Evolutionary conservation across 805 yeast species (phyloP), one percentile per base, ranked within the genome.

Genomic region (Suhomyces sp.): DNA sequence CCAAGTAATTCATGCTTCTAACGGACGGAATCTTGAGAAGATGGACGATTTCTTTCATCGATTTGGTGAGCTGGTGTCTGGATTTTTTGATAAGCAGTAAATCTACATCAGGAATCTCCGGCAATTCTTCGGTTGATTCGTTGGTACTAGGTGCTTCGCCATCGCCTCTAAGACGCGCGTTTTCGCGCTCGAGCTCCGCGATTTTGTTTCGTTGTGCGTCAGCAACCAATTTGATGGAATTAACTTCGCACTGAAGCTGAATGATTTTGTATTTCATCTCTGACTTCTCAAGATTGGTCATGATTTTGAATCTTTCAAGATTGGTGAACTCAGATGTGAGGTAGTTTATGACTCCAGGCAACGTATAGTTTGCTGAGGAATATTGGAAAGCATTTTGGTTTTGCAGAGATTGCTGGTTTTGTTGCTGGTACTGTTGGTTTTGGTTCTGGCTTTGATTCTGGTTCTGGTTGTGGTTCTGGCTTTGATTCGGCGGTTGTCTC

Each of bases 331-430:
- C 85, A n/a, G 80, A 73, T 41, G 83, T 83, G 53, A 81, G 65
- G 59, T 81, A 81, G 59, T 80, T 81, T 68, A 81, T 81, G 20
- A 81, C 81, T 0, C 86, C 86, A 0, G 86, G 86, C 13, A 81
- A 68, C 3, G 85, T 80, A 54, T 75, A 74, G 50, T 69, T 67
- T 24, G 75, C 71, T 13, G 45, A 47, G 4, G 45, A 24, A 19
- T 44, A 31, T 4, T 20, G 51, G 13, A 33, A 44, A 31, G 25
- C 40, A 21, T 29, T 50, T 17, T 51, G 56, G n/a, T 51, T 45
- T 13, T 45, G 52, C 15, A 24, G 53, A 12, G 35, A 39, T 19
- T 37, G 54, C 10, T 40, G 54, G 13, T 39, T 43, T n/a, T 50
- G 56, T 4, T 47, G 51, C 13, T 17, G 44, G 19, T 31, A 27